These are phyloP conservation scores for Boletus hoseneyae DNA, from an alignment of 1,284 basidiomycete species.

Conservation along the genomic window DNA sequence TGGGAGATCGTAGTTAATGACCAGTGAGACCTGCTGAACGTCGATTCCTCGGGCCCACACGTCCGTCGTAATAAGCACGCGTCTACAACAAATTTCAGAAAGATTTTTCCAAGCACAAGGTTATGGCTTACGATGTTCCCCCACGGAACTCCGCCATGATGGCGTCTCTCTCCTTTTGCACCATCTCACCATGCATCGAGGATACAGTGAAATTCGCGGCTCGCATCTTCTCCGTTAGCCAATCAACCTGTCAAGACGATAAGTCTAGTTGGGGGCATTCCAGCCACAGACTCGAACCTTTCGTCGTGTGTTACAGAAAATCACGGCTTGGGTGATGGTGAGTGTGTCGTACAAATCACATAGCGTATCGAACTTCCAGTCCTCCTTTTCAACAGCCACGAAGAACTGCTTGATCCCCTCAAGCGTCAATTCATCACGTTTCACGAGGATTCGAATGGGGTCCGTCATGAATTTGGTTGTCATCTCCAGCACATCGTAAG, in stretches of 20 bases:
- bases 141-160: conserved; percentile 99
- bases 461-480: conserved; percentile 99
- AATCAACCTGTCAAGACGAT: conserved; percentile 75
- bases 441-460: conserved; percentile 96
- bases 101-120: conserved; percentile 9
- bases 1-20: conserved; percentile 97
- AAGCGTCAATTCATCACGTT: conserved; percentile 98
- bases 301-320: conserved; percentile 98
- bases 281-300: conserved; percentile 58
- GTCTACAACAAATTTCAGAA: conserved; percentile 43
- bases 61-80: conserved; percentile 95
- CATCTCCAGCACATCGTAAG: conserved; percentile 99
- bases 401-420: conserved; percentile 99
- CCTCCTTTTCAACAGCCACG: conserved; percentile 99
- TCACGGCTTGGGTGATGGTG: conserved; percentile 99
- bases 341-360: conserved; percentile 98
- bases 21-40: conserved; percentile 96
- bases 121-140: conserved; percentile 75
- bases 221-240: conserved; percentile 98
- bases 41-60: conserved; percentile 99
- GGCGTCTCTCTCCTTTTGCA: conserved; percentile 96
- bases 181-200: conserved; percentile 99
- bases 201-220: conserved; percentile 95
- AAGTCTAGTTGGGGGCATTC: conserved; percentile 6
- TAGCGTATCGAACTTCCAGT: conserved; percentile 99